These are phyloP conservation scores for Candida ulmi DNA, from an alignment of 805 yeast genomes.

Conservation along the genomic window DNA sequence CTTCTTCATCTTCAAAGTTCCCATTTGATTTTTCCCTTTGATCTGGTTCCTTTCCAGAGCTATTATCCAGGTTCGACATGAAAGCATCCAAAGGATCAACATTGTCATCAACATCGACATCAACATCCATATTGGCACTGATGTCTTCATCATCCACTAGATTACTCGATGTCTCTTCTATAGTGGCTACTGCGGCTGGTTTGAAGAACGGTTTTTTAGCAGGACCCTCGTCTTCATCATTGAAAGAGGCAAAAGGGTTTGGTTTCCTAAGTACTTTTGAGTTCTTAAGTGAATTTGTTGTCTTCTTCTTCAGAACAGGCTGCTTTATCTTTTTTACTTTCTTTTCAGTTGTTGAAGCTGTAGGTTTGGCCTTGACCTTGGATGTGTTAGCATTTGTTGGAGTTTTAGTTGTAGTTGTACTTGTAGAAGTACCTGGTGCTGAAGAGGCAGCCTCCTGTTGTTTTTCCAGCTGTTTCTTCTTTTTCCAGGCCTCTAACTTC, in stretches of 20 bases:
- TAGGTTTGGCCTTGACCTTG: neutral
- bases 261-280: conserved; percentile 7
- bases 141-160: no score
- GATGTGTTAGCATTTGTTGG: neutral
- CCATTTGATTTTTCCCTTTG: neutral
- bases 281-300: no score
- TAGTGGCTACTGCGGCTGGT: conserved; percentile 9
- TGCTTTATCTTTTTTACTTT: neutral
- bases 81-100: conserved; percentile 43
- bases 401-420: conserved; percentile 2
- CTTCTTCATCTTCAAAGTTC: conserved; percentile 24
- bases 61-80: conserved; percentile 26
- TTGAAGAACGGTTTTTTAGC: conserved; percentile 14
- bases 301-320: no score
- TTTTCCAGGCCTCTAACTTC: conserved; percentile 50
- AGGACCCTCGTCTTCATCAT: conserved; percentile 24
- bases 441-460: no score
- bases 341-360: no score
- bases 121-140: no score
- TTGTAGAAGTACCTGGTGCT: conserved; percentile 14
- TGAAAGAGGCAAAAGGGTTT: conserved; percentile 24
- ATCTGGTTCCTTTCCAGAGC: conserved; percentile 9
- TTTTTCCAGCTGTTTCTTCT: conserved; percentile 27
- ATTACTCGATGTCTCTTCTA: no score
- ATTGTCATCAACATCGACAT: conserved; percentile 23